Percentiles rank a stretch among this genome's conserved stretches.
Conservation (phyloP, 2,329 filamentous ascomycete genomes). For the Colletotrichum euphorbiae region DNA sequence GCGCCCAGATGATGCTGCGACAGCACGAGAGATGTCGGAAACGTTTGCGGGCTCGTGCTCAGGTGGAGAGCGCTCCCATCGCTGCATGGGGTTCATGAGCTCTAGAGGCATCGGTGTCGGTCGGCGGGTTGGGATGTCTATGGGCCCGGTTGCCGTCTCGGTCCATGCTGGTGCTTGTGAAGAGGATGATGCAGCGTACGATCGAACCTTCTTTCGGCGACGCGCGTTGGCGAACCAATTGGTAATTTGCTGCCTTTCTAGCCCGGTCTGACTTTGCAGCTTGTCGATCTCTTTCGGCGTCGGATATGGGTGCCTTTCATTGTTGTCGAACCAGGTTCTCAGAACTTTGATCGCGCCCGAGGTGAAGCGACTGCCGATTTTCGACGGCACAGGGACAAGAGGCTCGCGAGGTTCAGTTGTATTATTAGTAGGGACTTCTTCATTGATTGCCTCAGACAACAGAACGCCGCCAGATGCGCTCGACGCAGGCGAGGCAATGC, state of each 20-base stretch:
- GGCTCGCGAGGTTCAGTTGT: background rate
- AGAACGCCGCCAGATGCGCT: conserved; percentile 10
- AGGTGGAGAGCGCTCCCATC: conserved; percentile 42
- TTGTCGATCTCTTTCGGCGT: conserved; percentile 72
- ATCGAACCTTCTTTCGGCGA: conserved; percentile 69
- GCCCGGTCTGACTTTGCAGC: conserved; percentile 68
- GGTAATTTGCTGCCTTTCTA: conserved; percentile 72
- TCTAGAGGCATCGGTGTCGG: conserved; percentile 51
- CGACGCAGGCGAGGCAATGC: conserved; percentile 2
- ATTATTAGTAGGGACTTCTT: too few relatives aligned
- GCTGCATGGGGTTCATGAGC: conserved; percentile 39
- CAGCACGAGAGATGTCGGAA: conserved; percentile 41
- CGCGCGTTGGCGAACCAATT: conserved; percentile 79
- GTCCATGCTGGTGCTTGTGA: conserved; percentile 55
- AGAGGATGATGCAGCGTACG: conserved; percentile 63
- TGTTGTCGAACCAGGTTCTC: conserved; percentile 72
- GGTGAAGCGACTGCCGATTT: conserved; percentile 29
- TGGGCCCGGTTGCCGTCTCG: conserved; percentile 49
- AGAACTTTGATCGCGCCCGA: conserved; percentile 58
- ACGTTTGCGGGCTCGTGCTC: conserved; percentile 43
- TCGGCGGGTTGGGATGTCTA: conserved; percentile 65
- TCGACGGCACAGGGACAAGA: background rate
- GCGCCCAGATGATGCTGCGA: conserved; percentile 35
- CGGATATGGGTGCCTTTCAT: conserved; percentile 73
- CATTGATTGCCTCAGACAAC: background rate